Evolutionary conservation across 345 rosid species (phyloP).

Genomic region (Citrus glauca): DNA sequence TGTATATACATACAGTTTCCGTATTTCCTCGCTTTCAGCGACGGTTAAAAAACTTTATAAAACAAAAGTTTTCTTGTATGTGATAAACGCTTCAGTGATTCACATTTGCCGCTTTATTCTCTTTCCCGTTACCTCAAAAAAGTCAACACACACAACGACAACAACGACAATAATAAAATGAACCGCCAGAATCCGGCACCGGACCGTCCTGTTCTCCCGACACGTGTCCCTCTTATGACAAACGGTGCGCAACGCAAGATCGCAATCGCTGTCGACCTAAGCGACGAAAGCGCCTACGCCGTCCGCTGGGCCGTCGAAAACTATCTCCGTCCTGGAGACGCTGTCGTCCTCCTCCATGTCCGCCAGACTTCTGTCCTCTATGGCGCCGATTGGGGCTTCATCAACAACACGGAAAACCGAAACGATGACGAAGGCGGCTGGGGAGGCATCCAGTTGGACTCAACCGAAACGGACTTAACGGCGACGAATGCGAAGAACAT

Average conservation of each 20-base stretch:
- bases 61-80: no score
- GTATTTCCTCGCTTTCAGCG: no score
- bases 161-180: neutral
- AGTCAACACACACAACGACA: neutral
- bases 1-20: no score
- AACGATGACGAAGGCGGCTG: neutral
- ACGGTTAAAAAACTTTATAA: no score
- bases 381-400: slow-evolving; percentile 75
- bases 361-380: slow-evolving; percentile 56
- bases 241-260: slow-evolving; percentile 47
- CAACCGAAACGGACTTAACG: slow-evolving; percentile 40
- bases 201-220: slow-evolving; percentile 17
- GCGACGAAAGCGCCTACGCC: slow-evolving; percentile 64
- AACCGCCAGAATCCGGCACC: slow-evolving; percentile 1
- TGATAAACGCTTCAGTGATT: no score
- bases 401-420: slow-evolving; percentile 26
- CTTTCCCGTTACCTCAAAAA: neutral
- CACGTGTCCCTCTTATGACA: slow-evolving; percentile 15
- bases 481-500: slow-evolving; percentile 50
- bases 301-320: slow-evolving; percentile 66
- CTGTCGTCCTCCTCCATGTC: slow-evolving; percentile 62
- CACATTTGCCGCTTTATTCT: neutral
- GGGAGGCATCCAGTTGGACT: neutral
- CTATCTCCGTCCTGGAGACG: slow-evolving; percentile 64
- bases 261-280: slow-evolving; percentile 69